Percentiles rank a stretch among this genome's conserved stretches.
These are phyloP conservation scores for Myxozyma udenii DNA, from an alignment of 805 yeast species.

Conservation along the genomic window DNA sequence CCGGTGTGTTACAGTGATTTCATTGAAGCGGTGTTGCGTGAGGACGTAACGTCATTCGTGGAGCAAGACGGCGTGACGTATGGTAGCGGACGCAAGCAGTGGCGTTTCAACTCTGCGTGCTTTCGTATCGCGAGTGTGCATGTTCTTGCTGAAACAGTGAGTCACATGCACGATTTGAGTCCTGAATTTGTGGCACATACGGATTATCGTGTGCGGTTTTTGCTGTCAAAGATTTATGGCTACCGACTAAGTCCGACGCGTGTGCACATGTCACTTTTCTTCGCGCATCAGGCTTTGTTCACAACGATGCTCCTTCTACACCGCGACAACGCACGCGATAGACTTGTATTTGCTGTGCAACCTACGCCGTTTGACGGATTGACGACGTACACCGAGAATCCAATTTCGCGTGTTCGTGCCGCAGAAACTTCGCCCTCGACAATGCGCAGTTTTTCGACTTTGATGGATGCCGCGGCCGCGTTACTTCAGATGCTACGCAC, in stretches of 20 bases:
- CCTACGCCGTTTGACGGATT: slow-evolving; percentile 21
- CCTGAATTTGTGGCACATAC: slow-evolving; percentile 18
- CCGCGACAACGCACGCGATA: slow-evolving; percentile 18
- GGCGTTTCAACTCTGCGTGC: slow-evolving; percentile 19
- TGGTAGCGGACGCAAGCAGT: slow-evolving; percentile 1
- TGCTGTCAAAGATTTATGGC: slow-evolving; percentile 9
- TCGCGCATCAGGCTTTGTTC: slow-evolving; percentile 18
- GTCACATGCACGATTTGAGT: slow-evolving; percentile 7
- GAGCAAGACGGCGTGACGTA: neutral
- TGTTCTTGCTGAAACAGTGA: slow-evolving; percentile 14
- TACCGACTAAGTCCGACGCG: slow-evolving; percentile 15
- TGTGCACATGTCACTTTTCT: slow-evolving; percentile 21
- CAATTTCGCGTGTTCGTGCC: slow-evolving; percentile 16
- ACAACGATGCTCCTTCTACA: slow-evolving; percentile 19
- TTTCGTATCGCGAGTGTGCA: slow-evolving; percentile 19
- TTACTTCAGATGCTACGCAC: slow-evolving; percentile 8
- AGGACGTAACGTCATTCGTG: slow-evolving; percentile 1
- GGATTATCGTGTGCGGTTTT: slow-evolving; percentile 8
- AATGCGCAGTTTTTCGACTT: slow-evolving; percentile 8
- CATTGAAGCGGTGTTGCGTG: slow-evolving; percentile 4
- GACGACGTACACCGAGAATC: slow-evolving; percentile 14
- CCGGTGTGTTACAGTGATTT: slow-evolving; percentile 11
- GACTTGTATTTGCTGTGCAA: slow-evolving; percentile 21
- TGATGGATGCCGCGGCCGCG: slow-evolving; percentile 14
- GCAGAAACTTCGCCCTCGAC: slow-evolving; percentile 8